Base-by-base conservation (phyloP, 2,329 filamentous ascomycete species). In the Fusarium sp. region DNA sequence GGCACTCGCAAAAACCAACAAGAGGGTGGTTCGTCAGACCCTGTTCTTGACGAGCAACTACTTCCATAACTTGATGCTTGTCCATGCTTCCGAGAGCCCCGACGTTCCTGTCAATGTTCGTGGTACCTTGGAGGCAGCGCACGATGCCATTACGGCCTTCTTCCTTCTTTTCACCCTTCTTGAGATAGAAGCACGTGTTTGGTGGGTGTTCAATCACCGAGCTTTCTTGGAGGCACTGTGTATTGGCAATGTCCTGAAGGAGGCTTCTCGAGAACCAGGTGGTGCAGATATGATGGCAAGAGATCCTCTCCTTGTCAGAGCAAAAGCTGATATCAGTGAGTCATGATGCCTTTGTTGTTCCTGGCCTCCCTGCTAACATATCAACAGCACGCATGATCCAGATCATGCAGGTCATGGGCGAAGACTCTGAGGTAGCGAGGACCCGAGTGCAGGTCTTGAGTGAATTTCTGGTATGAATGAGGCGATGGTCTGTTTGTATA, bases 121-220 rank as follows among this genome's bases (percentile, higher is more conserved):
- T 24, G 91, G 89, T 9, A 92, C 92, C 7, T 83, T 95, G 18
- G 92, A 95, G 80, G 92, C 92, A 1, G 93, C 93, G 0, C 91
- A 94, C 75, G 91, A 93, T 78, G 93, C 93, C 9, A 89, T 95
- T 51, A 88, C 86, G 48, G 86, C 92, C 3, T 95, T 95, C 79
- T 95, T 95, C 79, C 86, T 94, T 64, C 86, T 95, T 12, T 93
- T 91, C 81, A 85, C 84, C 41, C 82, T 93, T 18, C 90, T 95
- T 70, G 89, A 91, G 73, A 85, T 85, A 22, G 93, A 95, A 82
- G 92, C 92, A 3, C 87, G 91, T 20, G 92, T 95, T 2, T 95
- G 93, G 93, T 95, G 93, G 93, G 92, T 94, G 2, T 94, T 95
- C 74, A 93, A 94, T 79, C 93, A 95, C 78, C 85, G 93, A 3